Percentiles rank a stretch among this genome's conserved stretches.
phyloP scores from a whole-genome alignment of 208 protist genomes.

The Leishmania braziliensis region DNA sequence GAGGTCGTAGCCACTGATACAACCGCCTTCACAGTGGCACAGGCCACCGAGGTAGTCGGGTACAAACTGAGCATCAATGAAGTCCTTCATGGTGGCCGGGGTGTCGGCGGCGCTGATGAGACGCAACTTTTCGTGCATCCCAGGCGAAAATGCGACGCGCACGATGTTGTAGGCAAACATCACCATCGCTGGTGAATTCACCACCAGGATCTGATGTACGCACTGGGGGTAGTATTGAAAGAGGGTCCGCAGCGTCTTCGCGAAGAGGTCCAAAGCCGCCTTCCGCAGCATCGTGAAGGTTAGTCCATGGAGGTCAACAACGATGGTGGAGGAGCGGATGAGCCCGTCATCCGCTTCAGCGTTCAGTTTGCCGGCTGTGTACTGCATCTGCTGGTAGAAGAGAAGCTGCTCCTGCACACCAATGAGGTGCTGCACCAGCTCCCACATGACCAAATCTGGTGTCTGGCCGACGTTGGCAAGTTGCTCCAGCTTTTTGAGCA shows the following conservation, averaged over 20 bases:
- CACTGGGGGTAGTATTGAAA: conserved; percentile 53
- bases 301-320: conserved; percentile 48
- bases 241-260: conserved; percentile 28
- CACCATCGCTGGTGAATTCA: conserved; percentile 63
- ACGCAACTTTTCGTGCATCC: conserved; percentile 44
- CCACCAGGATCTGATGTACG: conserved; percentile 51
- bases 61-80: conserved; percentile 46
- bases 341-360: conserved; percentile 30
- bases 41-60: conserved; percentile 53
- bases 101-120: conserved; percentile 48
- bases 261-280: conserved; percentile 59
- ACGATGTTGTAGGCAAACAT: conserved; percentile 65
- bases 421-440: conserved; percentile 44
- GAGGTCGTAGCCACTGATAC: conserved; percentile 41
- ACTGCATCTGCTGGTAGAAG: conserved; percentile 27
- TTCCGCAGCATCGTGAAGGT: conserved; percentile 70
- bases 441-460: conserved; percentile 8
- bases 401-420: conserved; percentile 41
- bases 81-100: conserved; percentile 27
- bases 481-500: conserved; percentile 31
- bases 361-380: background rate
- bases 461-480: conserved; percentile 15
- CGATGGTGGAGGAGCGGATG: conserved; percentile 43
- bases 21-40: conserved; percentile 52
- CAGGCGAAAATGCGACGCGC: conserved; percentile 35